Evolutionary conservation across 2,329 filamentous ascomycete species (phyloP).

Genomic region (Penicillium sumatraense): DNA sequence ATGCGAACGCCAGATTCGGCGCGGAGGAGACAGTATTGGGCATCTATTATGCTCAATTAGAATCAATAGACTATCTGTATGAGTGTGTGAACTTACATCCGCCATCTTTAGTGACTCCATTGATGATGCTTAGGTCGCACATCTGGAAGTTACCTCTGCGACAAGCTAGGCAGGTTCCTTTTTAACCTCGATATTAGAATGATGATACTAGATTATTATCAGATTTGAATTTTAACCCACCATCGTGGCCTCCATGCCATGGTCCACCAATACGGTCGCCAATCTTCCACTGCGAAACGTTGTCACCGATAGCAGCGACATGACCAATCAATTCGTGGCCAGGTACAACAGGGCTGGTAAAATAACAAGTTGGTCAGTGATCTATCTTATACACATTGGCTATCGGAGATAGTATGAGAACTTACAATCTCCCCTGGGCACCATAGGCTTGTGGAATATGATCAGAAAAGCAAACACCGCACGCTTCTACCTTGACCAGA

Average conservation of each 20-base stretch:
- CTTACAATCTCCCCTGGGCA: constrained; percentile 58
- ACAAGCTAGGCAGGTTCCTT: constrained; percentile 67
- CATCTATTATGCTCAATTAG: constrained; percentile 25
- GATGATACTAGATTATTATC: neutral
- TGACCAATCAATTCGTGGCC: constrained; percentile 76
- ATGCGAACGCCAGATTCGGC: constrained; percentile 47
- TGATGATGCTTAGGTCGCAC: constrained; percentile 66
- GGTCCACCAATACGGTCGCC: constrained; percentile 70
- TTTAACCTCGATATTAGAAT: neutral
- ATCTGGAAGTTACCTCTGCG: constrained; percentile 68
- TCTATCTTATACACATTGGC: neutral
- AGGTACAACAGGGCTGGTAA: constrained; percentile 60
- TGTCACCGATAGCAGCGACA: constrained; percentile 64
- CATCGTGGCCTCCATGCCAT: constrained; percentile 67
- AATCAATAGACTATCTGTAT: neutral
- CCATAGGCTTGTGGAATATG: constrained; percentile 51
- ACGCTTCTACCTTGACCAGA: constrained; percentile 72
- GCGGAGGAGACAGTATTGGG: constrained; percentile 44
- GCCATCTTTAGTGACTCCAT: constrained; percentile 69
- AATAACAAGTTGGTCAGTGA: no score
- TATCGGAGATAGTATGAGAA: neutral
- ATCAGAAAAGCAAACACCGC: constrained; percentile 73
- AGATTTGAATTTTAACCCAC: constrained; percentile 11
- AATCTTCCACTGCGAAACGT: constrained; percentile 58
- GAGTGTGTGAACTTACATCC: constrained; percentile 56